phyloP scores from a whole-genome alignment of 495 filamentous ascomycete genomes.

The Aspergillus cristatus region DNA sequence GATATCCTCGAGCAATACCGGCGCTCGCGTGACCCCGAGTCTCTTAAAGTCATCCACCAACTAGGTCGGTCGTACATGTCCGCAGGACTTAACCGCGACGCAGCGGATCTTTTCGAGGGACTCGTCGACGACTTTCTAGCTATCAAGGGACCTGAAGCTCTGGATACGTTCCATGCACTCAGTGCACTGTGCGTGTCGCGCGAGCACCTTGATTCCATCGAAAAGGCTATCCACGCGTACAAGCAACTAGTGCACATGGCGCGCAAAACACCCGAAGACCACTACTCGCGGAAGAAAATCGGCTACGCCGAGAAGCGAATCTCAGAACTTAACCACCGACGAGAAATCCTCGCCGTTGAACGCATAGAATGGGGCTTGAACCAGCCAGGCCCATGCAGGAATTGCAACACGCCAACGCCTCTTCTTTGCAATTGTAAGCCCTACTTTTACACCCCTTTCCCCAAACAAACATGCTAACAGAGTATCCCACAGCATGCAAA shows the following conservation, averaged over 20 bases:
- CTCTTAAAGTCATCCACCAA: conserved; percentile 21
- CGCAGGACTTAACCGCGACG: conserved; percentile 21
- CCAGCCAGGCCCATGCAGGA: conserved; percentile 12
- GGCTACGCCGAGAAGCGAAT: conserved; percentile 19
- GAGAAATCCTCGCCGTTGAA: conserved; percentile 17
- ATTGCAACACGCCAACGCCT: conserved; percentile 12
- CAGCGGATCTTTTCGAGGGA: conserved; percentile 16
- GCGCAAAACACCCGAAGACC: conserved; percentile 10
- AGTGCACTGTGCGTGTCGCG: conserved; percentile 21
- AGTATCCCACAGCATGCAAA: conserved; percentile 16
- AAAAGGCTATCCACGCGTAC: conserved; percentile 22
- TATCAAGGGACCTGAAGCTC: conserved; percentile 15
- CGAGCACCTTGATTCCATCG: conserved; percentile 19
- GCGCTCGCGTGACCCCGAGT: conserved; percentile 14
- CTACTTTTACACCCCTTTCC: background rate
- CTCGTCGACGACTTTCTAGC: conserved; percentile 18
- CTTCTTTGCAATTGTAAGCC: conserved; percentile 22
- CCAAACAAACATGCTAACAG: no score
- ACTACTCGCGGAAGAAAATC: conserved; percentile 17
- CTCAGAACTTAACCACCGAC: conserved; percentile 16
- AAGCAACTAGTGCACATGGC: conserved; percentile 21
- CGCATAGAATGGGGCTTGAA: conserved; percentile 18
- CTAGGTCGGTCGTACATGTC: conserved; percentile 21
- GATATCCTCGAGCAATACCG: conserved; percentile 19
- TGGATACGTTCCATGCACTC: conserved; percentile 21